Percentiles rank a stretch among this genome's conserved stretches.
Evolutionary conservation across 169 alveolate genomes (phyloP).

Genomic region (Plasmodium chabaudi): DNA sequence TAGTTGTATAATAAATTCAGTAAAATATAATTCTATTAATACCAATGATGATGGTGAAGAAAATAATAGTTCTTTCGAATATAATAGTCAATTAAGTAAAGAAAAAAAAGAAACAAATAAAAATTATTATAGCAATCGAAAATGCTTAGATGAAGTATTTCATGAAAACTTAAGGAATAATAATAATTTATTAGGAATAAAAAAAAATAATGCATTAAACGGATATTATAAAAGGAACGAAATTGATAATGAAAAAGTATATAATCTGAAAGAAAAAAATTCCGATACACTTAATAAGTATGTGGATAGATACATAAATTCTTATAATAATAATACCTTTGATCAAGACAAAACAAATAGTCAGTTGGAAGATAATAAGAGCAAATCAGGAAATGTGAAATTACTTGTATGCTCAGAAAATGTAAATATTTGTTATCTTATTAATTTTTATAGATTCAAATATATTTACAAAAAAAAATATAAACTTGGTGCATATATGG

Average conservation of each 20-base stretch:
- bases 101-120: no score
- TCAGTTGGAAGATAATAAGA: background rate
- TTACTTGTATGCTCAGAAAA: slow-evolving; percentile 36
- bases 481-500: slow-evolving; percentile 65
- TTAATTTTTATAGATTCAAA: slow-evolving; percentile 56
- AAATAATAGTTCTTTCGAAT: no score
- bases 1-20: no score
- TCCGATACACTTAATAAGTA: background rate
- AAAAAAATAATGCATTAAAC: background rate
- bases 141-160: no score
- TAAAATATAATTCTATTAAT: no score
- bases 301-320: background rate
- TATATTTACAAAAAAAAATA: slow-evolving; percentile 41
- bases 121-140: no score
- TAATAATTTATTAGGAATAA: no score
- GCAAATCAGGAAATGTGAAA: slow-evolving; percentile 8
- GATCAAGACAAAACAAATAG: background rate
- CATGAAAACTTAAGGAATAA: no score
- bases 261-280: background rate
- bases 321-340: background rate
- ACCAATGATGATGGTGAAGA: no score
- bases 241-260: background rate
- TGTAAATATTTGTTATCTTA: slow-evolving; percentile 69
- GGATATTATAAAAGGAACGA: background rate
- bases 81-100: no score